Percentiles rank a stretch among this genome's conserved stretches.
Evolutionary conservation across 176 grass and related monocot species (phyloP).

Genomic region (Aegilops speltoides): DNA sequence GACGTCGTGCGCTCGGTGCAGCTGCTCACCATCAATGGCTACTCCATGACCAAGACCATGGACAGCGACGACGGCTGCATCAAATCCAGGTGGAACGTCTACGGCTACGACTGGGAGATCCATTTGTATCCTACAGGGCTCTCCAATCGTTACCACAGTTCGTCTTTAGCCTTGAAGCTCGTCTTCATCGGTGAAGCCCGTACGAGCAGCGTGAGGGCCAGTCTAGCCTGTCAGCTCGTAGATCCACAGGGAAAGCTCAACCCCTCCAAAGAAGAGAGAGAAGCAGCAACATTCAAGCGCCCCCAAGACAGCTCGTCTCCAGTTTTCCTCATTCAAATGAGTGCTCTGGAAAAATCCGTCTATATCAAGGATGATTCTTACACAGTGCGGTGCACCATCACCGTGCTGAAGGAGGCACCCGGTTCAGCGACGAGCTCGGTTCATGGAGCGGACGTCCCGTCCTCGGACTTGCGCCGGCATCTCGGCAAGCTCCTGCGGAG

Average conservation of each 20-base stretch:
- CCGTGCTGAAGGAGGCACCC: neutral
- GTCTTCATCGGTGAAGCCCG: neutral
- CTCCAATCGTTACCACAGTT: neutral
- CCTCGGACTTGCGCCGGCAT: neutral
- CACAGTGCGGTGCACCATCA: neutral
- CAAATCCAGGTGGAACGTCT: neutral
- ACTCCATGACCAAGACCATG: neutral
- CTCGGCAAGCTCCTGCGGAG: too few species aligned
- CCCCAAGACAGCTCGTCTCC: neutral
- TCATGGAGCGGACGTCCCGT: neutral
- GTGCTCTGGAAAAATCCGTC: neutral
- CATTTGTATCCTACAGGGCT: neutral
- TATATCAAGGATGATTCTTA: neutral
- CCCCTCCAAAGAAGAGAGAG: neutral
- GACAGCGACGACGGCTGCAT: neutral
- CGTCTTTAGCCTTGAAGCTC: neutral
- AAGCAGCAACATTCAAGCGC: neutral
- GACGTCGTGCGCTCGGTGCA: neutral
- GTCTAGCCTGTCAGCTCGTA: neutral
- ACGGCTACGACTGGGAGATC: neutral
- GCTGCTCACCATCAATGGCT: too few species aligned
- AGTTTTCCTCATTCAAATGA: neutral
- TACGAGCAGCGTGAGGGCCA: neutral
- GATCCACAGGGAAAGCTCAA: neutral
- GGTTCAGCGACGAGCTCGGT: neutral